Evolutionary conservation across 331 rosid genomes (phyloP).

Genomic region (Phaseolus coccineus): DNA sequence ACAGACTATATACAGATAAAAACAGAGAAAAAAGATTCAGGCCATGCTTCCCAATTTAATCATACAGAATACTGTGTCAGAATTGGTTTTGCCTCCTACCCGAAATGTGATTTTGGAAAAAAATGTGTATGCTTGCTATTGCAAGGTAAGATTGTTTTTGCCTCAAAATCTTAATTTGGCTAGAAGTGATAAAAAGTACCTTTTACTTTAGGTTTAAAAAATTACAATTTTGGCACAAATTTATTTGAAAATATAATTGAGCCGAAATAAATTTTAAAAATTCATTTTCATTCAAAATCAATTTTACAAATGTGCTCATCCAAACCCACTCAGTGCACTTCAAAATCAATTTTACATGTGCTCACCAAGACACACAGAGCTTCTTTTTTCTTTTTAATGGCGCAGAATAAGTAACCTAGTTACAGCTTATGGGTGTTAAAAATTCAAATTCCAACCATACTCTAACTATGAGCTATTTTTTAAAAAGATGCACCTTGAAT

Average conservation of each 20-base stretch:
- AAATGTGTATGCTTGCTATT: too few relatives aligned
- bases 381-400: neutral
- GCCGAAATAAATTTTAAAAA: neutral
- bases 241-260: too few relatives aligned
- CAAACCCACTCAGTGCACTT: too few relatives aligned
- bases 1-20: neutral
- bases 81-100: neutral
- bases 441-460: constrained; percentile 14
- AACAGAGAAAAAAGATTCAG: neutral
- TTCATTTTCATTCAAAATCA: neutral
- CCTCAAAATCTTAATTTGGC: neutral
- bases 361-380: neutral
- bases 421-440: neutral
- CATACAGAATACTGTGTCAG: neutral
- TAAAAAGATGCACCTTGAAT: neutral
- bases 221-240: neutral
- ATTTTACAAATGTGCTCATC: too few relatives aligned
- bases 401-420: neutral
- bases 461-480: neutral
- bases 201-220: neutral
- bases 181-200: neutral
- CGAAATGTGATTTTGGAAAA: too few relatives aligned
- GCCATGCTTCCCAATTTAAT: neutral
- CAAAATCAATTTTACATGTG: neutral
- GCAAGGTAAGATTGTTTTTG: too few relatives aligned